Conservation (phyloP, 2,329 filamentous ascomycete genomes). For the Diplodia corticola region DNA sequence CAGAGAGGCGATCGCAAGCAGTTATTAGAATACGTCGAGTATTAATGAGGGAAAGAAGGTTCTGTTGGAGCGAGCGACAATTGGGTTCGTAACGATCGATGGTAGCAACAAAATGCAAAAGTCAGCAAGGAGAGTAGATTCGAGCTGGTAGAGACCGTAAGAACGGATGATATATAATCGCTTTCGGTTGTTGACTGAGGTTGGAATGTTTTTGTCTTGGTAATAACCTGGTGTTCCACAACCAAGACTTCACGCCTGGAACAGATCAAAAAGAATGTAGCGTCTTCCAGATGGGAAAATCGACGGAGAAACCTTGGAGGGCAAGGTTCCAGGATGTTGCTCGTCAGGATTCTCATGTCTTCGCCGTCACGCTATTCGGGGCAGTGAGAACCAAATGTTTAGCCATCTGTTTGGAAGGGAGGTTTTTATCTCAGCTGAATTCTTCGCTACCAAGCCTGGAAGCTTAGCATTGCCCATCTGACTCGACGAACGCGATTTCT, state of each 20-base stretch:
- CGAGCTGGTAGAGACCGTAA: background rate
- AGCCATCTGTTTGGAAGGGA: background rate
- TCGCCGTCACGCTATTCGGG: background rate
- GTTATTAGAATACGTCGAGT: background rate
- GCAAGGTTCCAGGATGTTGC: background rate
- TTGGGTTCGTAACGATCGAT: background rate
- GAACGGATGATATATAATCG: conserved; percentile 6
- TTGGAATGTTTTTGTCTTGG: conserved; percentile 17
- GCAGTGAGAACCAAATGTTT: background rate
- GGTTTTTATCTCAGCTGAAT: background rate
- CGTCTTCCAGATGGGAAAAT: background rate
- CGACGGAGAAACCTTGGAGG: background rate
- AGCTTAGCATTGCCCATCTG: background rate
- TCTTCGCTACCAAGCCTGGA: background rate
- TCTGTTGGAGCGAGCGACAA: conserved; percentile 15
- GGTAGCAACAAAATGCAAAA: background rate
- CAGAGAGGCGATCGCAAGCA: background rate
- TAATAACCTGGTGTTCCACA: conserved; percentile 5
- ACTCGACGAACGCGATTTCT: background rate
- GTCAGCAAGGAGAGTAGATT: conserved; percentile 13
- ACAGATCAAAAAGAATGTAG: background rate
- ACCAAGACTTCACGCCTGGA: background rate
- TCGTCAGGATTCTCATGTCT: background rate
- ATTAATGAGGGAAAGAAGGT: background rate
- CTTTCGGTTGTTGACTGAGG: conserved; percentile 18